Percentiles rank a stretch among this genome's conserved stretches.
Evolutionary conservation across 2,329 filamentous ascomycete species (phyloP).

Genomic region (Aspergillus tamarii): DNA sequence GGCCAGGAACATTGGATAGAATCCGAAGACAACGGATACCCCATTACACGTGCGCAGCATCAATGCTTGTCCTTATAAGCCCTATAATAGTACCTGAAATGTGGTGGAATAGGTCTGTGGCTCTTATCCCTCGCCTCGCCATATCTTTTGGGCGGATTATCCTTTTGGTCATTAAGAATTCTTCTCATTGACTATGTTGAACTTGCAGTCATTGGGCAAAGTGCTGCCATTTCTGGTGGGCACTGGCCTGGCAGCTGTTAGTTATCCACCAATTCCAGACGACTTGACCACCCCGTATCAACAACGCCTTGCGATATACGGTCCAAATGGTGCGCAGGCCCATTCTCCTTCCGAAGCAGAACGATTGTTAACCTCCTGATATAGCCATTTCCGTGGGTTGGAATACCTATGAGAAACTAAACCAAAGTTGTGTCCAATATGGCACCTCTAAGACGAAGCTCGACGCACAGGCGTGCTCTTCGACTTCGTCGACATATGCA

Average conservation of each 20-base stretch:
- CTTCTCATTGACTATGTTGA: not conserved
- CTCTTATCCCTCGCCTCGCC: not conserved
- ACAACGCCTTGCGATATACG: constrained; percentile 57
- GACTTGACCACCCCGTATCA: constrained; percentile 59
- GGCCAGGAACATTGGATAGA: not conserved
- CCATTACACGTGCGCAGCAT: not conserved
- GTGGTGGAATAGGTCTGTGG: not conserved
- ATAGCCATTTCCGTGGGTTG: constrained; percentile 58
- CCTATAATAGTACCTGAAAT: not conserved
- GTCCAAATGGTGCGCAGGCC: constrained; percentile 49
- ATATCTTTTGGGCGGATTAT: not conserved
- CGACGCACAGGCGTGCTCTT: constrained; percentile 48
- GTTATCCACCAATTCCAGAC: constrained; percentile 51
- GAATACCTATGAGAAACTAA: constrained; percentile 58
- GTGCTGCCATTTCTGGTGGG: not conserved
- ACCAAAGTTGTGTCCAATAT: constrained; percentile 55
- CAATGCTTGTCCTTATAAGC: not conserved
- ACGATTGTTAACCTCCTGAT: no score
- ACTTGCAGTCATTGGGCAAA: not conserved
- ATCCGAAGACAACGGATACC: no score
- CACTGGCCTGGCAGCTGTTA: constrained; percentile 30
- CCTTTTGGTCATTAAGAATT: no score
- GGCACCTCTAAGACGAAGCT: constrained; percentile 50
- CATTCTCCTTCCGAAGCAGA: not conserved
- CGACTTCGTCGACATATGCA: constrained; percentile 53